These are phyloP conservation scores for Xerocomus nothofagi DNA, from an alignment of 1,284 basidiomycete species.

Conservation along the genomic window DNA sequence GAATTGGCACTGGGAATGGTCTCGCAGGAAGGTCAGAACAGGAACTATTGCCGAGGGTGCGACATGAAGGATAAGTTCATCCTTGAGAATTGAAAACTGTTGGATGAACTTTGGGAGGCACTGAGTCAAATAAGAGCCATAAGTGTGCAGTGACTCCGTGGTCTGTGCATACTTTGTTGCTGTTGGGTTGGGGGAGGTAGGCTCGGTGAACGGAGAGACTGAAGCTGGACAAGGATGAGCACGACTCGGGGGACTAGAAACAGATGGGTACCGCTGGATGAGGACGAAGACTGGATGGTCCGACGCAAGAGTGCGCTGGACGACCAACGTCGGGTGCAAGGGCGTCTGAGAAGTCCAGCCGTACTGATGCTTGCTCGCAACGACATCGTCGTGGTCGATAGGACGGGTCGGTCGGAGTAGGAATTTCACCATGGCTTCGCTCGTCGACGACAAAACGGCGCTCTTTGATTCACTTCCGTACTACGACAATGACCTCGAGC, in stretches of 20 bases:
- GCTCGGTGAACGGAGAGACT: conserved; percentile 79
- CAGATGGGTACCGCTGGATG: conserved; percentile 40
- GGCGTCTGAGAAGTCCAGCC: conserved; percentile 39
- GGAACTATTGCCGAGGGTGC: conserved; percentile 83
- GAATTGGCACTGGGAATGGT: conserved; percentile 96
- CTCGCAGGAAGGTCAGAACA: conserved; percentile 90
- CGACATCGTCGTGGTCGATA: conserved; percentile 41
- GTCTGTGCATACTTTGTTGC: conserved; percentile 67
- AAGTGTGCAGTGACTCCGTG: conserved; percentile 79
- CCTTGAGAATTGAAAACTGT: conserved; percentile 97
- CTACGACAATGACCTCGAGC: conserved; percentile 90
- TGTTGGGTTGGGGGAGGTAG: conserved; percentile 83
- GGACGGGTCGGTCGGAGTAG: conserved; percentile 31
- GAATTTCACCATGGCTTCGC: conserved; percentile 27
- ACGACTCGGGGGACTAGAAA: not conserved
- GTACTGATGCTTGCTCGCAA: conserved; percentile 49
- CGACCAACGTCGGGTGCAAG: conserved; percentile 23
- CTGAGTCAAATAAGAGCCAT: conserved; percentile 88
- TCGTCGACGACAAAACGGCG: conserved; percentile 10
- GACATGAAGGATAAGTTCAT: conserved; percentile 92
- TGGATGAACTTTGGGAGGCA: conserved; percentile 94
- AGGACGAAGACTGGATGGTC: conserved; percentile 26
- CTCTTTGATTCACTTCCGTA: conserved; percentile 89
- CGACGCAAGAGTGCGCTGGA: conserved; percentile 5
- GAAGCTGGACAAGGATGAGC: conserved; percentile 48